Percentiles rank a stretch among this genome's conserved stretches.
Conservation (phyloP, 1,284 basidiomycete species). For the Phenoliferia sp. region DNA sequence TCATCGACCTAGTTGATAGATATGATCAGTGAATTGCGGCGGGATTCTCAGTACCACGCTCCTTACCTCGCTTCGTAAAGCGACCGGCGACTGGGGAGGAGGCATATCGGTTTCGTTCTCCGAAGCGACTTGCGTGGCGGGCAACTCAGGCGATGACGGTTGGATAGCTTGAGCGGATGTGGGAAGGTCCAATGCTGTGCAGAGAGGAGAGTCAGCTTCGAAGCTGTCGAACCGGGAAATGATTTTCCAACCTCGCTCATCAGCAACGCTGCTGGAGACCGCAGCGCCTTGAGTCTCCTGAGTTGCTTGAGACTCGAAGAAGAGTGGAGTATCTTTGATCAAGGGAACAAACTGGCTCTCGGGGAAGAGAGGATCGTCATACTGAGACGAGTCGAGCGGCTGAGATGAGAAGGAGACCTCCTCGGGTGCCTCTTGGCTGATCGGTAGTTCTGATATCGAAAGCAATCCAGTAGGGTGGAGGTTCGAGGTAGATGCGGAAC, state of each 20-base stretch:
- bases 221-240: no score
- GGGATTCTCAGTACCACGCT: no score
- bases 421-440: not conserved
- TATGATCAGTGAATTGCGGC: no score
- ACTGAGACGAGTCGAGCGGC: not conserved
- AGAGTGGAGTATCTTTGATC: conserved; percentile 17
- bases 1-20: not conserved
- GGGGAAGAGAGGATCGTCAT: not conserved
- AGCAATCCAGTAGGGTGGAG: no score
- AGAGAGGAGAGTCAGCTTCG: not conserved
- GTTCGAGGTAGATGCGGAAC: not conserved
- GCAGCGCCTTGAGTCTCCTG: not conserved
- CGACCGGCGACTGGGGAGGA: not conserved
- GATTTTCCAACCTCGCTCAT: not conserved
- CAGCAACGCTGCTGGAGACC: not conserved
- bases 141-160: not conserved
- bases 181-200: not conserved
- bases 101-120: not conserved
- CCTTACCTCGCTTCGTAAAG: no score
- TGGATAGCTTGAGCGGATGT: not conserved
- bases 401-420: not conserved
- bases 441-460: not conserved
- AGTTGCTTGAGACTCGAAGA: conserved; percentile 6
- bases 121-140: not conserved
- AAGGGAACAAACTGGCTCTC: conserved; percentile 19